These are phyloP conservation scores for Sporothrix dimorphospora DNA, from an alignment of 2,329 filamentous ascomycete genomes.

Conservation along the genomic window DNA sequence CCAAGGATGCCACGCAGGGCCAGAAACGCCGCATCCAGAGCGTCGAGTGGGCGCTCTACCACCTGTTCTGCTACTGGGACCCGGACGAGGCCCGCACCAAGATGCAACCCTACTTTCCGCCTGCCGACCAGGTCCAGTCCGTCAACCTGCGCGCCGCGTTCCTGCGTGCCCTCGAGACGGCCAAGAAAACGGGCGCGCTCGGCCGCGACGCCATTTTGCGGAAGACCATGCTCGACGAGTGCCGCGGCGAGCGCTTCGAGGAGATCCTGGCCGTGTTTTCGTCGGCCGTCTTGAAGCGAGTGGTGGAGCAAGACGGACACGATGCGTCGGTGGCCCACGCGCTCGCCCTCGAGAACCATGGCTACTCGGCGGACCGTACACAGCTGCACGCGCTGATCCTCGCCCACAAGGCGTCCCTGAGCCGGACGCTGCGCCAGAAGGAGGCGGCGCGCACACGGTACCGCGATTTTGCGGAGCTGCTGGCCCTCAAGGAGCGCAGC, in stretches of 20 bases:
- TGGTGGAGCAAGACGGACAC: slow-evolving; percentile 48
- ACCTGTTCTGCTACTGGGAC: slow-evolving; percentile 84
- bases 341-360: slow-evolving; percentile 62
- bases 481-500: slow-evolving; percentile 65
- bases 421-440: slow-evolving; percentile 62
- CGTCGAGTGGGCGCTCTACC: slow-evolving; percentile 90
- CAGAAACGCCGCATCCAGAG: slow-evolving; percentile 81
- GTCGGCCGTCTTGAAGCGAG: slow-evolving; percentile 75
- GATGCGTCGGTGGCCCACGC: slow-evolving; percentile 47
- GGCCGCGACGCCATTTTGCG: slow-evolving; percentile 79
- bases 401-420: slow-evolving; percentile 71
- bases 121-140: slow-evolving; percentile 86
- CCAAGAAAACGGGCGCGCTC: slow-evolving; percentile 85
- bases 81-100: slow-evolving; percentile 73
- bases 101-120: slow-evolving; percentile 87
- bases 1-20: slow-evolving; percentile 66
- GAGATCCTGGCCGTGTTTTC: slow-evolving; percentile 86
- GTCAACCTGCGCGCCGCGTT: slow-evolving; percentile 85
- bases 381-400: slow-evolving; percentile 69
- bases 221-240: slow-evolving; percentile 97
- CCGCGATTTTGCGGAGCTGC: slow-evolving; percentile 63
- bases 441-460: slow-evolving; percentile 62
- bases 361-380: slow-evolving; percentile 57
- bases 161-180: slow-evolving; percentile 76
- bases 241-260: slow-evolving; percentile 86